A percentile compares a stretch with the other conserved stretches of the same genome.
Conservation (phyloP, 2,329 filamentous ascomycete species). For the Blastomyces silverae region DNA sequence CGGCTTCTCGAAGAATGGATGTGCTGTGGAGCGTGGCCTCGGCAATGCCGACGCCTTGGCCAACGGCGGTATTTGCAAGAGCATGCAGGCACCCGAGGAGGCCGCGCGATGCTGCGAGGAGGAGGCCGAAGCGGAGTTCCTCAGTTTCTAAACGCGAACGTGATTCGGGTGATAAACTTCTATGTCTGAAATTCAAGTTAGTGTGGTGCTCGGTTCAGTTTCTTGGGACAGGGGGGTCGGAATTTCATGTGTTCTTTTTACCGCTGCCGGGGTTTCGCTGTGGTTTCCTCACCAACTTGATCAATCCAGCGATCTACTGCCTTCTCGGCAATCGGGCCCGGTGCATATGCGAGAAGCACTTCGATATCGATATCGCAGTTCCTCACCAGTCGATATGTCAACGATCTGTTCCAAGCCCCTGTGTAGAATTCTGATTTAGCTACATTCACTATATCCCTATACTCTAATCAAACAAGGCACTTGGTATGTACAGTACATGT, state of each 20-base stretch:
- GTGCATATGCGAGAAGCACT: background rate
- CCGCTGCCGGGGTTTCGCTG: background rate
- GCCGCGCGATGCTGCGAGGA: slow-evolving; percentile 4
- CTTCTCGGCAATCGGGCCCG: background rate
- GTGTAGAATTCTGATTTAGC: background rate
- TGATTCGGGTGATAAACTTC: background rate
- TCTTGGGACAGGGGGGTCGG: too few relatives aligned
- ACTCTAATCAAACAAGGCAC: background rate
- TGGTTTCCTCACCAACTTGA: background rate
- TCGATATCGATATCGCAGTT: background rate
- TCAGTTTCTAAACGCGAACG: background rate
- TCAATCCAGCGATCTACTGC: background rate
- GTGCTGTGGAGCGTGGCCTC: background rate
- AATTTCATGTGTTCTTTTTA: too few relatives aligned
- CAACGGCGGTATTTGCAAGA: background rate
- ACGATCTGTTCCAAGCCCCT: slow-evolving; percentile 1
- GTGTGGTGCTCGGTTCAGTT: too few relatives aligned
- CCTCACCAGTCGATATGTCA: background rate
- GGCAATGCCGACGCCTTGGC: background rate
- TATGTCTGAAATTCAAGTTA: too few relatives aligned
- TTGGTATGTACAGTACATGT: background rate
- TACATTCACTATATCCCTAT: background rate
- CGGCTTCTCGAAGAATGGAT: background rate
- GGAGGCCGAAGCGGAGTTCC: background rate
- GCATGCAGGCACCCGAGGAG: background rate